phyloP scores from a whole-genome alignment of 345 rosid genomes.

The Ceriops tagal region DNA sequence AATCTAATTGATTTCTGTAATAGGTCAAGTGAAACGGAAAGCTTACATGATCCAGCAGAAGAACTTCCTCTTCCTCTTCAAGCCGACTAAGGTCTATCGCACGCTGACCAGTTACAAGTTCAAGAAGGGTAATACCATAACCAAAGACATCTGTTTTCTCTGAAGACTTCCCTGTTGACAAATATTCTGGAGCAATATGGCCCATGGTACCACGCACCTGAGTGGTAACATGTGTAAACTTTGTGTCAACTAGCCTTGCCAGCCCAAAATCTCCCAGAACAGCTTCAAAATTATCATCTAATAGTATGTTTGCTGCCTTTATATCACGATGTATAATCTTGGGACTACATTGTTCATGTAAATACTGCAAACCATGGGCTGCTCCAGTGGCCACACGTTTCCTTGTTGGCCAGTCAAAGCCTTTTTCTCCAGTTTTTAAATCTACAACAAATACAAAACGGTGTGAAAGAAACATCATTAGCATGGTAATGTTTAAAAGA shows the following conservation, averaged over 20 bases:
- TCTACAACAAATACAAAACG: constrained; percentile 30
- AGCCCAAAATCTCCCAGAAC: constrained; percentile 89
- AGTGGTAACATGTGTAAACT: constrained; percentile 76
- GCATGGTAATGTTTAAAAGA: not conserved
- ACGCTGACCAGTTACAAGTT: constrained; percentile 87
- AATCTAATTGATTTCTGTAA: not conserved
- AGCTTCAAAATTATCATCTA: constrained; percentile 74
- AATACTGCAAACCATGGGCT: constrained; percentile 82
- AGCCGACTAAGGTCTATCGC: constrained; percentile 80
- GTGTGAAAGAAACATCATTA: not conserved
- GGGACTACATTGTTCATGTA: constrained; percentile 81
- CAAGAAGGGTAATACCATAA: constrained; percentile 83
- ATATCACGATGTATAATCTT: constrained; percentile 89
- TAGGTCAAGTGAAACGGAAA: not conserved
- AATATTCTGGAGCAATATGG: constrained; percentile 88
- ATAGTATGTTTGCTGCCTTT: constrained; percentile 83
- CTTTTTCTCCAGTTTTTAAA: constrained; percentile 64
- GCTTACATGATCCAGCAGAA: constrained; percentile 86
- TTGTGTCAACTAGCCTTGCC: constrained; percentile 62
- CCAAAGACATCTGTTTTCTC: constrained; percentile 92
- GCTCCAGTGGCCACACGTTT: constrained; percentile 73
- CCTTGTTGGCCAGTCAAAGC: constrained; percentile 79
- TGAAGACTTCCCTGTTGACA: constrained; percentile 81
- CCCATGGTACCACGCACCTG: constrained; percentile 93
- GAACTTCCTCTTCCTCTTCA: constrained; percentile 89